Base-by-base conservation (phyloP, 1,139 yeast species). In the Nematodospora anomalae region DNA sequence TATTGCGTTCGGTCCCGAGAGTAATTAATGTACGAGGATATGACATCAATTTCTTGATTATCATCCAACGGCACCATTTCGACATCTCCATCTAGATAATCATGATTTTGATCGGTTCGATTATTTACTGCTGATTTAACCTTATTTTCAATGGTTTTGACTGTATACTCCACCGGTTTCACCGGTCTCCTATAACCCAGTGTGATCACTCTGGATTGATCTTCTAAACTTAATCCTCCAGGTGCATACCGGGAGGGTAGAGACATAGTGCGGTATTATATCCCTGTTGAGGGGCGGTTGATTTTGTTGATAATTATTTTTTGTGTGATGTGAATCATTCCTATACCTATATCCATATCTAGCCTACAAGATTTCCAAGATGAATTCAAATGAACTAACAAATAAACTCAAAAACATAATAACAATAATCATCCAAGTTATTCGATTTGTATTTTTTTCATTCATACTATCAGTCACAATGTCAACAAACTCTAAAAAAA, bases 391-490 rank as follows among this genome's bases (percentile, higher is more conserved):
- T 28, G 68, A 40, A 50, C 75, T 70, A 31, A 92, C 96, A 23
- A 80, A 62, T 35, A 92, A 76, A 49, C 95, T 86, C 35, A 90
- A 59, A 34, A 84, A 80, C 45, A 92, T 87, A 25, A 92, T 85
- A 13, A 84, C 69, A 37, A 94, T 87, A 44, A 92, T 83, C 77
- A 92, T 83, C 80, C 90, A 83, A 0, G 97, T 89, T 42, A 92
- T 87, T 46, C 95, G 74, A 28, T 88, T 86, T 75, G 94, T 90
- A 55, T 88, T 89, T 47, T 80, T 78, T 59, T 92, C 98, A 7
- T 96, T 96, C 52, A 92, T 83, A 30, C 96, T 86, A 54, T 94
- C 97, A 26, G 92, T 88, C 45, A 94, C 81, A 42, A 92, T 86
- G 52, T 90, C 96, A 55, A 89, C 87, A 53, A 92, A 84, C 52